These are phyloP conservation scores for Monilinia polystroma DNA, from an alignment of 2,329 filamentous ascomycete species.

Conservation along the genomic window DNA sequence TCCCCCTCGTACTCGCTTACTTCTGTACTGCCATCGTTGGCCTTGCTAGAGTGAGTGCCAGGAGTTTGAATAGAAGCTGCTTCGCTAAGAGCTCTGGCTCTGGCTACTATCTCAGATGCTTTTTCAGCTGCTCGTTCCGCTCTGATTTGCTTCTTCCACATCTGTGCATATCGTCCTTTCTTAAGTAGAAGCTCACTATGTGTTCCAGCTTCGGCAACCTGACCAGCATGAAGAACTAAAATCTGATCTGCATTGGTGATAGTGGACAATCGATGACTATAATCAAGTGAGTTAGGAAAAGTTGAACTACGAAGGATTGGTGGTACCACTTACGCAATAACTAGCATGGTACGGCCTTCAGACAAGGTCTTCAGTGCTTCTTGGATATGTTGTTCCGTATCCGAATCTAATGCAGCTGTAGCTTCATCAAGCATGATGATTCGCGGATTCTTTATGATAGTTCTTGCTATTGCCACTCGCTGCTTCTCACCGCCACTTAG, in stretches of 20 bases:
- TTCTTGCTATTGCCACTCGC: constrained; percentile 87
- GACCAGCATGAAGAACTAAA: constrained; percentile 75
- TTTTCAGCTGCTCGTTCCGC: constrained; percentile 69
- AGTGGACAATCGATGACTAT: constrained; percentile 74
- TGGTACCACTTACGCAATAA: constrained; percentile 72
- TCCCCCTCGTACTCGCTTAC: constrained; percentile 37
- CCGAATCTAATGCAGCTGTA: constrained; percentile 85
- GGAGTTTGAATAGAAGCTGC: constrained; percentile 35
- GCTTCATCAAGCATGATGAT: constrained; percentile 94
- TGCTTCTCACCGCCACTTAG: constrained; percentile 92
- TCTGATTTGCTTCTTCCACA: constrained; percentile 88
- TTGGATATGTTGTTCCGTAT: constrained; percentile 92
- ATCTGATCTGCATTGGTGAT: constrained; percentile 92
- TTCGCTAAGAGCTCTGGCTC: constrained; percentile 37
- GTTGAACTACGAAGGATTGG: constrained; percentile 58
- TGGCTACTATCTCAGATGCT: constrained; percentile 43
- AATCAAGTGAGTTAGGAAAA: constrained; percentile 65
- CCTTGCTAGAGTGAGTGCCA: constrained; percentile 30
- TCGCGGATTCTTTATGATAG: constrained; percentile 85
- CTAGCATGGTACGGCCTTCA: constrained; percentile 83
- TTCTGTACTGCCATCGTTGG: constrained; percentile 36
- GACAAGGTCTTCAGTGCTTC: constrained; percentile 79
- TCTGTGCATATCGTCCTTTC: constrained; percentile 71
- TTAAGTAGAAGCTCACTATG: constrained; percentile 72
- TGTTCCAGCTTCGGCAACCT: constrained; percentile 73